These are phyloP conservation scores for Rhodotorula diobovata DNA, from an alignment of 768 basidiomycete species.

Conservation along the genomic window DNA sequence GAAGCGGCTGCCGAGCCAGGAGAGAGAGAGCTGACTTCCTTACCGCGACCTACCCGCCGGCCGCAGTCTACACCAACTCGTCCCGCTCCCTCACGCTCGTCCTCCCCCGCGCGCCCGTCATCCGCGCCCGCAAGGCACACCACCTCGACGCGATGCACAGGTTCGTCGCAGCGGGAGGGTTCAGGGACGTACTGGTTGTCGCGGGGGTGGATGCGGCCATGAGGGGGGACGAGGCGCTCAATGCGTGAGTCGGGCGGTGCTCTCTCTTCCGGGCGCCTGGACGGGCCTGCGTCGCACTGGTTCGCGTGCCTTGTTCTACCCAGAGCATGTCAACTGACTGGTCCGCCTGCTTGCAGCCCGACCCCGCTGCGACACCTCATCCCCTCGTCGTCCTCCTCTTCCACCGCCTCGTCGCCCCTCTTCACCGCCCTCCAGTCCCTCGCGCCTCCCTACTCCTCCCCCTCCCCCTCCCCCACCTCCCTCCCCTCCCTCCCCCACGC, in stretches of 20 bases:
- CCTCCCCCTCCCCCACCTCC: not conserved
- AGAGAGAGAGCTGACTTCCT: not conserved
- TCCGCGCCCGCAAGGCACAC: conserved; percentile 24
- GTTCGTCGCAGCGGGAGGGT: conserved; percentile 2
- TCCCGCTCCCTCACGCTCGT: conserved; percentile 16
- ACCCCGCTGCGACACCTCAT: conserved; percentile 24
- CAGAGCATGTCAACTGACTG: not conserved
- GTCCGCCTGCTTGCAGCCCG: not conserved
- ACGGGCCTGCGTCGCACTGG: no score
- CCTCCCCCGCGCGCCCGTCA: conserved; percentile 35
- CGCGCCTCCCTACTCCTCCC: not conserved
- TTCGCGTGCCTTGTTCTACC: no score
- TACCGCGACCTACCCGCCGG: accelerated
- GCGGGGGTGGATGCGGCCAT: conserved; percentile 26
- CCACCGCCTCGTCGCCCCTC: not conserved
- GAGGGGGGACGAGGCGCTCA: conserved; percentile 25
- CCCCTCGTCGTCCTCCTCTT: conserved; percentile 6
- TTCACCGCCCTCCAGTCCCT: not conserved
- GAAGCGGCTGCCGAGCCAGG: no score
- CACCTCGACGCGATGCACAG: conserved; percentile 7
- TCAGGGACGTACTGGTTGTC: conserved; percentile 23
- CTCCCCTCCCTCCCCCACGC: conserved; percentile 33
- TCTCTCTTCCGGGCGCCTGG: no score
- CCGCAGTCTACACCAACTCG: conserved; percentile 16
- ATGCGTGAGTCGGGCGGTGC: conserved; percentile 5